Conservation (phyloP, 1,139 yeast genomes). For the Suhomyces terraborum region DNA sequence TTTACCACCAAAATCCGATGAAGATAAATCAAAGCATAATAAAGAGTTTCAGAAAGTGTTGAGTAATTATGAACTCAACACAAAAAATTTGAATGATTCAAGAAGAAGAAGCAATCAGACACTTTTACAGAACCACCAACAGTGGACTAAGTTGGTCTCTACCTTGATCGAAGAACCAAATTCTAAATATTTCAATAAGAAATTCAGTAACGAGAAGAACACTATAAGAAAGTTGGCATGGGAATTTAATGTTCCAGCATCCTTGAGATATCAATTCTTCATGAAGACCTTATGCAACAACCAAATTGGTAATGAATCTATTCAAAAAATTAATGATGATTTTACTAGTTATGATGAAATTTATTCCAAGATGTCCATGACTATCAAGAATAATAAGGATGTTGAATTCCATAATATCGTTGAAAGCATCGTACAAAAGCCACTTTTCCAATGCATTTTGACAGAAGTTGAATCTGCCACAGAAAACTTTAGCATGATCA, state of each 20-base stretch:
- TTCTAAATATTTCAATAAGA: conserved; percentile 29
- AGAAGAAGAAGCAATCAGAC: conserved; percentile 25
- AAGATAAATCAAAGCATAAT: conserved; percentile 43
- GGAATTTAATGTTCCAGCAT: conserved; percentile 40
- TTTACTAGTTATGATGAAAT: conserved; percentile 27
- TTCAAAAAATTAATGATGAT: conserved; percentile 20
- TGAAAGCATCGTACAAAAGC: conserved; percentile 29
- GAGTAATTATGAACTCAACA: conserved; percentile 31
- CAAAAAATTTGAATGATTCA: conserved; percentile 26
- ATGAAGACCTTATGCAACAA: conserved; percentile 27
- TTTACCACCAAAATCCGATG: conserved; percentile 43
- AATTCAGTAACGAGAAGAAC: conserved; percentile 33
- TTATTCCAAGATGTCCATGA: conserved; percentile 28
- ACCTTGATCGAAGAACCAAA: conserved; percentile 22
- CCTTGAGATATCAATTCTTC: conserved; percentile 33
- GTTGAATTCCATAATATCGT: conserved; percentile 37
- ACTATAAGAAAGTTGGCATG: conserved; percentile 39
- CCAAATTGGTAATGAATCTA: conserved; percentile 21
- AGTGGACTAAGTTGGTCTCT: conserved; percentile 29
- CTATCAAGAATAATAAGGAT: conserved; percentile 35
- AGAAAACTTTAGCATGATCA: conserved; percentile 17
- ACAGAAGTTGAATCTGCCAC: conserved; percentile 17
- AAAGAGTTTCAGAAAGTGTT: conserved; percentile 41
- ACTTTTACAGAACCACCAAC: conserved; percentile 26
- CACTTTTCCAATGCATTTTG: conserved; percentile 33